A percentile compares a stretch with the other conserved stretches of the same genome.
These are phyloP conservation scores for Cryptococcus jaspeensis DNA, from an alignment of 1,284 basidiomycete species.

Conservation along the genomic window DNA sequence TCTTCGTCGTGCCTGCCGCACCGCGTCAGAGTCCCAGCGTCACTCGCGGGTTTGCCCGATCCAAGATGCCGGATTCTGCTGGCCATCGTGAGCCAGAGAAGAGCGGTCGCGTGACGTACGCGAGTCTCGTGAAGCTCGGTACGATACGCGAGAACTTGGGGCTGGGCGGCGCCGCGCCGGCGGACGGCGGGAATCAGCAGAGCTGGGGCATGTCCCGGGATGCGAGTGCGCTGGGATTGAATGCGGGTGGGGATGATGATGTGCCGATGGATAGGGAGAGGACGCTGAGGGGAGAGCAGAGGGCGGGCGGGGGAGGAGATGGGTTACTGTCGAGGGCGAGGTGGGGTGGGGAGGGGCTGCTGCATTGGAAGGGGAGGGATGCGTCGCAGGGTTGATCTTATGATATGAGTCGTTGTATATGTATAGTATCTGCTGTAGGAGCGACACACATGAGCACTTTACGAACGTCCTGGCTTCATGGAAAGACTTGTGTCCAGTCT, in stretches of 20 bases:
- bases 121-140: constrained; percentile 16
- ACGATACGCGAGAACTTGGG: constrained; percentile 14
- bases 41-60: constrained; percentile 11
- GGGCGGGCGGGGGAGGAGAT: constrained; percentile 4
- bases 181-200: neutral
- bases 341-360: constrained; percentile 19
- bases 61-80: neutral
- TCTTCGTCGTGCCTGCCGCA: constrained; percentile 10
- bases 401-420: too few species aligned
- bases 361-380: constrained; percentile 17
- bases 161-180: neutral
- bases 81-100: neutral
- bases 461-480: too few species aligned
- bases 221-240: constrained; percentile 9
- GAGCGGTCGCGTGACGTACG: constrained; percentile 12
- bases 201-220: neutral
- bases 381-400: too few species aligned
- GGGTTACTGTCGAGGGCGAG: constrained; percentile 19
- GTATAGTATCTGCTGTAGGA: too few species aligned
- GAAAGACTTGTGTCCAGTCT: too few species aligned
- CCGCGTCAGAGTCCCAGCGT: constrained; percentile 9
- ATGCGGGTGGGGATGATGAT: constrained; percentile 6
- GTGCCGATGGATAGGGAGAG: constrained; percentile 3
- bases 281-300: constrained; percentile 1
- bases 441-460: too few species aligned